phyloP scores from a whole-genome alignment of 306 rosid genomes.

The Citrullus amarus region DNA sequence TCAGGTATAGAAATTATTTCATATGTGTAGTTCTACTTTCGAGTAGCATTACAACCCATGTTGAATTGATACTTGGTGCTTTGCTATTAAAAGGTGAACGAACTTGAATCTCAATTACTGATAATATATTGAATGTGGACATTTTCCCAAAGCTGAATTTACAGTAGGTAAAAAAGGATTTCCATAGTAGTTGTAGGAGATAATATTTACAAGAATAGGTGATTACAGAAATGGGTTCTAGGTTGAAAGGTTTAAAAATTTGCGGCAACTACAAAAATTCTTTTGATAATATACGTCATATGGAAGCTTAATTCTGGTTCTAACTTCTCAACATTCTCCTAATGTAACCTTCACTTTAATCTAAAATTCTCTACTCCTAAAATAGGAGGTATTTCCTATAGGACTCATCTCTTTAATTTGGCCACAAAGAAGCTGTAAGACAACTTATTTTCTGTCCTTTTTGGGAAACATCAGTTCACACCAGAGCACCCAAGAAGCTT shows the following conservation, averaged over 20 bases:
- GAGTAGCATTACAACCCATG: background rate
- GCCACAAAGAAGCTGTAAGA: background rate
- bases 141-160: background rate
- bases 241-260: background rate
- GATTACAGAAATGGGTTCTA: background rate
- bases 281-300: background rate
- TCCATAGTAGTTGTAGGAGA: background rate
- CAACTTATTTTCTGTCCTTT: background rate
- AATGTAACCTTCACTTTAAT: background rate
- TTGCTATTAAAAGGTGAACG: background rate
- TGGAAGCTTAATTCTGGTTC: background rate
- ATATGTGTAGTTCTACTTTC: background rate
- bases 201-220: background rate
- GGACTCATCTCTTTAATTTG: background rate
- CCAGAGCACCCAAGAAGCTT: background rate
- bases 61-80: background rate
- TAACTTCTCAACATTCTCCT: background rate
- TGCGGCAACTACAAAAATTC: background rate
- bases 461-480: background rate
- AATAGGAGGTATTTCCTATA: background rate
- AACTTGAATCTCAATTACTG: background rate
- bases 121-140: background rate
- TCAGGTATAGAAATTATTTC: slow-evolving; percentile 47
- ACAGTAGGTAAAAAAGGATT: background rate
- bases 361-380: no score